Evolutionary conservation across 352 stramenopile genomes (phyloP).

Genomic region (Globisporangium abappressorium): DNA sequence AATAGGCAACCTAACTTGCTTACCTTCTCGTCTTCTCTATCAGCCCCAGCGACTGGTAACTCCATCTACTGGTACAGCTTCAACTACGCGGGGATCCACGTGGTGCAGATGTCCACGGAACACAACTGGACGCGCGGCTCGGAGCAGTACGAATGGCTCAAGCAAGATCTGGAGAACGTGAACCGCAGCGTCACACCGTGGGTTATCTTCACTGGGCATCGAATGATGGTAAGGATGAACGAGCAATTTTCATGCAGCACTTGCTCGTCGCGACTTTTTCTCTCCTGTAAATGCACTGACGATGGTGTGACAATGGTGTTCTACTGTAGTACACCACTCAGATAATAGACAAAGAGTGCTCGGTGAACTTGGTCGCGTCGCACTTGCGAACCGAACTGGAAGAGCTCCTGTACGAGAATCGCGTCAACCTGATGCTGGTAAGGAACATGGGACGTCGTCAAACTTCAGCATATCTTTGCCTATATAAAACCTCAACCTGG

Average conservation of each 20-base stretch:
- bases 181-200: constrained; percentile 86
- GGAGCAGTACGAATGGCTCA: constrained; percentile 85
- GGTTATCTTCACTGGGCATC: constrained; percentile 89
- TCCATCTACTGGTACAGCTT: constrained; percentile 90
- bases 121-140: constrained; percentile 87
- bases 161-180: constrained; percentile 69
- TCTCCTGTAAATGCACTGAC: neutral
- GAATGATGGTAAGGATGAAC: constrained; percentile 66
- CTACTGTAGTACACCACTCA: constrained; percentile 1
- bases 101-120: constrained; percentile 89
- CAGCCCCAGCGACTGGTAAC: constrained; percentile 60
- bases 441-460: neutral
- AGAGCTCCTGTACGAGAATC: constrained; percentile 75
- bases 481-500: neutral
- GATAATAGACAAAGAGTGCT: constrained; percentile 4
- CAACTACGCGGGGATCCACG: constrained; percentile 83
- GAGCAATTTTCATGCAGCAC: neutral
- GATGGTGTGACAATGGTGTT: neutral
- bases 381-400: constrained; percentile 88
- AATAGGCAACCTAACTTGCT: neutral
- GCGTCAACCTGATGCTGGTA: constrained; percentile 89
- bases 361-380: constrained; percentile 56
- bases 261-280: neutral
- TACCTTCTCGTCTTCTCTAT: neutral
- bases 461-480: neutral